These are phyloP conservation scores for Grosmannia serpens DNA, from an alignment of 2,329 filamentous ascomycete species.

Conservation along the genomic window DNA sequence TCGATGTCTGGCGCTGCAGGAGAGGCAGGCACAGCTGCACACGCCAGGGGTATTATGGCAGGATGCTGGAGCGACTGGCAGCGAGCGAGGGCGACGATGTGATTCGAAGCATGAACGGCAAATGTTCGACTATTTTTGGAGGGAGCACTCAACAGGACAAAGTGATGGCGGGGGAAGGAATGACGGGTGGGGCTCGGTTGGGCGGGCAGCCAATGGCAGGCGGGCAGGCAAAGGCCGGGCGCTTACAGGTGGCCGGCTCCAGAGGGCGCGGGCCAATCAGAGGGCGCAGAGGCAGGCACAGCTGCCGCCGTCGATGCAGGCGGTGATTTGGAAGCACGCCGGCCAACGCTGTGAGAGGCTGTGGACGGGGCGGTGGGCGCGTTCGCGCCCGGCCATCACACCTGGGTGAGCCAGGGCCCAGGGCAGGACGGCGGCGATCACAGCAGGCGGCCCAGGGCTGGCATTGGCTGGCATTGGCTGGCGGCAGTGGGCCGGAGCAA, in stretches of 20 bases:
- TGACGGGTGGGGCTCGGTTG: not conserved
- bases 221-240: not conserved
- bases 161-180: not conserved
- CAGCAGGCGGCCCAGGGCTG: not conserved
- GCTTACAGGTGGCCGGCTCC: constrained; percentile 19
- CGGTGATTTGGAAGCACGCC: constrained; percentile 7
- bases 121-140: no score
- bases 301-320: constrained; percentile 16
- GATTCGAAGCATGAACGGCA: no score
- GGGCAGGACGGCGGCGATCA: not conserved
- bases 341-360: not conserved
- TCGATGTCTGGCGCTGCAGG: not conserved
- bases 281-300: constrained; percentile 12
- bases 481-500: not conserved
- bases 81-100: no score
- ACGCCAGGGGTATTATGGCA: no score
- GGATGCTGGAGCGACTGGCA: no score
- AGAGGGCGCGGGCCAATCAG: constrained; percentile 30
- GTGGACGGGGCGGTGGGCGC: not conserved
- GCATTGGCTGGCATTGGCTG: not conserved
- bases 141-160: no score
- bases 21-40: not conserved
- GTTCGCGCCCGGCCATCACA: not conserved
- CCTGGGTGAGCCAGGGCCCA: not conserved
- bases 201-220: constrained; percentile 4